Evolutionary conservation across 805 yeast species (phyloP).

Genomic region (Saccharomyces eubayanus): DNA sequence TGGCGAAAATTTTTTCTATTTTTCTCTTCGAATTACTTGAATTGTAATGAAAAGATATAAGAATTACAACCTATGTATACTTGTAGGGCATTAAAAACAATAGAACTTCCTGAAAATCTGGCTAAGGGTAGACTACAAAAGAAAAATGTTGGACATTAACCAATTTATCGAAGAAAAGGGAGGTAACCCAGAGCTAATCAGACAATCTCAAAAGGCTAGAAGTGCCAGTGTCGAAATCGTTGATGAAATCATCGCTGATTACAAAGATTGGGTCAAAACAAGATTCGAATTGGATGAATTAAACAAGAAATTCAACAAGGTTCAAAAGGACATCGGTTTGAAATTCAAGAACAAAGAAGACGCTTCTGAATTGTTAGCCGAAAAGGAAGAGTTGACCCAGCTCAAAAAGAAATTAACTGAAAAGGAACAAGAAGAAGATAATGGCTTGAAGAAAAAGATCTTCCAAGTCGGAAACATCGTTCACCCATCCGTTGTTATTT

Average conservation of each 20-base stretch:
- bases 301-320: conserved; percentile 79
- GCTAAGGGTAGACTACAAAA: background rate
- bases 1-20: background rate
- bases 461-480: conserved; percentile 89
- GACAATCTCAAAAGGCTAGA: conserved; percentile 85
- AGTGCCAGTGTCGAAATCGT: conserved; percentile 91
- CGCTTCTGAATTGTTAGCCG: conserved; percentile 69
- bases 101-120: background rate
- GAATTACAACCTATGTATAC: background rate
- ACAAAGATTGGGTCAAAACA: conserved; percentile 85
- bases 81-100: background rate
- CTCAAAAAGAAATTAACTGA: conserved; percentile 60
- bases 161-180: conserved; percentile 94
- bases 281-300: conserved; percentile 84
- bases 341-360: conserved; percentile 94
- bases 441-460: conserved; percentile 66
- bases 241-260: conserved; percentile 86
- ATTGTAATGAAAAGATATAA: background rate
- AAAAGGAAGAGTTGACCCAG: conserved; percentile 67
- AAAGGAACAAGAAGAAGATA: conserved; percentile 74
- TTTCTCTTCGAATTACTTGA: background rate
- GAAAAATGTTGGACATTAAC: conserved; percentile 80
- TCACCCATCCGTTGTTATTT: conserved; percentile 82
- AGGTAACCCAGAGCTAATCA: conserved; percentile 85
- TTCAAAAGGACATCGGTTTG: conserved; percentile 88